Evolutionary conservation across 1,284 basidiomycete genomes (phyloP).

Genomic region (Ustilago loliicola): DNA sequence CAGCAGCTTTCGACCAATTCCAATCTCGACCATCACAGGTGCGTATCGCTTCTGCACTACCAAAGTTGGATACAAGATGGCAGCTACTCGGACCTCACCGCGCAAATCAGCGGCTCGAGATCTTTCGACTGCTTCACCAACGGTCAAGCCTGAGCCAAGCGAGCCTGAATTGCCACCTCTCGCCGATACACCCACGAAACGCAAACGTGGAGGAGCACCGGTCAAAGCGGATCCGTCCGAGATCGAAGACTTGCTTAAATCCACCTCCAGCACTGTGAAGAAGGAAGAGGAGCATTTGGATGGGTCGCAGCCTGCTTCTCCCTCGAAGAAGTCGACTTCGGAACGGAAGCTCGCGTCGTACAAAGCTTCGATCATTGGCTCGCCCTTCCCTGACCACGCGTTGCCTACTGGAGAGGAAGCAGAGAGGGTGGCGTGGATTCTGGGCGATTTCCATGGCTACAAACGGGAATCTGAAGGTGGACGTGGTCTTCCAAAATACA

Average conservation of each 20-base stretch:
- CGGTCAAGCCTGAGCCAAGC: constrained; percentile 16
- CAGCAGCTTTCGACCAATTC: neutral
- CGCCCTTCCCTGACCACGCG: constrained; percentile 56
- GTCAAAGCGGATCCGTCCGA: constrained; percentile 19
- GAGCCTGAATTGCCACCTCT: constrained; percentile 14
- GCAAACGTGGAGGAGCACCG: constrained; percentile 9
- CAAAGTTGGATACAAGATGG: neutral
- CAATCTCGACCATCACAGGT: too few species aligned
- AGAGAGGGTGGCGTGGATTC: constrained; percentile 57
- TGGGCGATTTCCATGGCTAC: constrained; percentile 63
- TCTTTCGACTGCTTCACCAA: constrained; percentile 15
- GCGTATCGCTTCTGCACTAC: neutral
- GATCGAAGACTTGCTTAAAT: constrained; percentile 16
- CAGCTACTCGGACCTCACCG: constrained; percentile 12
- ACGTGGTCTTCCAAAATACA: constrained; percentile 42
- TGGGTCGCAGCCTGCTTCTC: neutral
- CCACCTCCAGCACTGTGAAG: neutral
- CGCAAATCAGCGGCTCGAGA: constrained; percentile 9
- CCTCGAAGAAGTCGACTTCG: constrained; percentile 31
- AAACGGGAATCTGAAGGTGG: constrained; percentile 45
- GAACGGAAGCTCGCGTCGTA: constrained; percentile 57
- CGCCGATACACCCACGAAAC: constrained; percentile 7
- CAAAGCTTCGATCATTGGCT: constrained; percentile 42
- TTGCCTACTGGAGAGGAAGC: constrained; percentile 58
- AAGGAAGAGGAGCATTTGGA: constrained; percentile 12